Conservation (phyloP, 345 rosid genomes). For the Melastoma malabathricum region DNA sequence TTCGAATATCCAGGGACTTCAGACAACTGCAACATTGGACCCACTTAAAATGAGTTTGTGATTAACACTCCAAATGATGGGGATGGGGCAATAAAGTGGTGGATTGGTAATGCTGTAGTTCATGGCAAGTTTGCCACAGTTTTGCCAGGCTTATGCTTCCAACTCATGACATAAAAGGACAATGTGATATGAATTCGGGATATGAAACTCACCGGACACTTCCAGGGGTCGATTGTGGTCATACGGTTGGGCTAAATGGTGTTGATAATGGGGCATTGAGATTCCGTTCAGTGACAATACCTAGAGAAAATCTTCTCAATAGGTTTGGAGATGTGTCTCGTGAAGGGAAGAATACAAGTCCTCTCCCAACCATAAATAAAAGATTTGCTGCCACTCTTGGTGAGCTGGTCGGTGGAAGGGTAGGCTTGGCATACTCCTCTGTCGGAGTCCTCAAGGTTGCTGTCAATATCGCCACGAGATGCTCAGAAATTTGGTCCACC, state of each 20-base stretch:
- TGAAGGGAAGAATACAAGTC: slow-evolving; percentile 90
- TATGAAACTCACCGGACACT: slow-evolving; percentile 65
- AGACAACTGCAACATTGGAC: slow-evolving; percentile 80
- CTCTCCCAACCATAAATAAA: slow-evolving; percentile 83
- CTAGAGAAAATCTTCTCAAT: slow-evolving; percentile 91
- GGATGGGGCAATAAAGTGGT: slow-evolving; percentile 98
- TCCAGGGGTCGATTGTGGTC: slow-evolving; percentile 95
- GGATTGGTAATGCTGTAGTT: slow-evolving; percentile 99
- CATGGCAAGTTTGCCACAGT: slow-evolving; percentile 95
- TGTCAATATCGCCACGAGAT: slow-evolving; percentile 70
- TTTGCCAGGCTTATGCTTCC: slow-evolving; percentile 76
- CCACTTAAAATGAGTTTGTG: slow-evolving; percentile 67
- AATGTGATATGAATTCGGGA: slow-evolving; percentile 79
- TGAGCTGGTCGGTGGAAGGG: slow-evolving; percentile 97
- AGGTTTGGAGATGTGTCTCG: slow-evolving; percentile 90
- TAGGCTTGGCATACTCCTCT: slow-evolving; percentile 78
- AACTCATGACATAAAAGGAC: slow-evolving; percentile 65
- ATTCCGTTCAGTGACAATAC: slow-evolving; percentile 73
- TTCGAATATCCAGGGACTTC: slow-evolving; percentile 93
- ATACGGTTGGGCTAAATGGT: slow-evolving; percentile 89
- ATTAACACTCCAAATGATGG: slow-evolving; percentile 85
- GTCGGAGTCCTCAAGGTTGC: slow-evolving; percentile 78
- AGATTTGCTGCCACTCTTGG: slow-evolving; percentile 94
- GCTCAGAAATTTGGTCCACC: slow-evolving; percentile 98
- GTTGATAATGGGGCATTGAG: slow-evolving; percentile 97